Percentiles rank a stretch among this genome's conserved stretches.
Evolutionary conservation across 1,284 basidiomycete genomes (phyloP).

Genomic region (Bondarzewia mesenterica): DNA sequence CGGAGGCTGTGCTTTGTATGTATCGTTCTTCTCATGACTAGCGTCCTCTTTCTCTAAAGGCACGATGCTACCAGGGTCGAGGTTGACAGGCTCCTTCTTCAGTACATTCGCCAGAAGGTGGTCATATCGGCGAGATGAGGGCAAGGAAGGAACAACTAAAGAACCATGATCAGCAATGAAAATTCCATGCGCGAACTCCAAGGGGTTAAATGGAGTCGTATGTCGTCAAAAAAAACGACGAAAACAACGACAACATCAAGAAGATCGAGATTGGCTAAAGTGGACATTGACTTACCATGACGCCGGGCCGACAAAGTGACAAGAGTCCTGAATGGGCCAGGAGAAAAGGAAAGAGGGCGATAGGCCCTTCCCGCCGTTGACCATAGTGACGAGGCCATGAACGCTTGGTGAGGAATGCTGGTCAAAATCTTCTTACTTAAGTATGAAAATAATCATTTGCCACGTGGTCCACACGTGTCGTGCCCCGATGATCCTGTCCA

Average conservation of each 20-base stretch:
- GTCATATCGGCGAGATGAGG: conserved; percentile 4
- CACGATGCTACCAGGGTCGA: background rate
- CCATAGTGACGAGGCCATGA: conserved; percentile 1
- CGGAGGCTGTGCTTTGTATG: conserved; percentile 14
- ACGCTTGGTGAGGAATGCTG: background rate
- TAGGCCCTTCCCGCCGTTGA: conserved; percentile 5
- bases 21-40: conserved; percentile 1
- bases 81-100: background rate
- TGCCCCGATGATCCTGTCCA: no score
- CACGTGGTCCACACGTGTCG: background rate
- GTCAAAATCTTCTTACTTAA: background rate
- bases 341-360: background rate
- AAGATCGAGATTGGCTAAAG: background rate
- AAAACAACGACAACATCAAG: background rate
- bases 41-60: background rate
- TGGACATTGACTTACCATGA: conserved; percentile 5
- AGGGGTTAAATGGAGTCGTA: background rate
- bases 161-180: background rate
- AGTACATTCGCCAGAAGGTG: conserved; percentile 5
- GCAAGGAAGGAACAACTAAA: background rate
- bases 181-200: background rate
- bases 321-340: conserved; percentile 2
- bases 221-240: conserved; percentile 5
- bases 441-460: no score
- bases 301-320: conserved; percentile 1